These are phyloP conservation scores for Sarocladium brachiariae DNA, from an alignment of 2,329 filamentous ascomycete species.

Conservation along the genomic window DNA sequence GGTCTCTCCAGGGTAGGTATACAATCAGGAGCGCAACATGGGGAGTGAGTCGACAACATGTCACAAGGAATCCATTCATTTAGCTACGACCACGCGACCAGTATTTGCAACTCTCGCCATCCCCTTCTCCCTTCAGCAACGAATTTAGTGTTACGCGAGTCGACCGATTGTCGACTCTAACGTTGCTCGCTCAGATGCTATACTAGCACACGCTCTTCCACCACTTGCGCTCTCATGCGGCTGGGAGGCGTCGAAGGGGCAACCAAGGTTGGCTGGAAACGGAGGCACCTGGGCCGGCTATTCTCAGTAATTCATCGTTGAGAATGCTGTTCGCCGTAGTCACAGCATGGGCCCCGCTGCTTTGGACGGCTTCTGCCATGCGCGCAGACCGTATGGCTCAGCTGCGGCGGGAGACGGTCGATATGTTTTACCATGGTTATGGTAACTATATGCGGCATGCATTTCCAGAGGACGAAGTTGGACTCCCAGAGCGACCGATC, in stretches of 20 bases:
- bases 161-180: neutral
- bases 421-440: slow-evolving; percentile 96
- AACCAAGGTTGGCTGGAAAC: neutral
- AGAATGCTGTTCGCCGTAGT: neutral
- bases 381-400: slow-evolving; percentile 45
- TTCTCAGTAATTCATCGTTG: neutral
- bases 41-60: neutral
- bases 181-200: neutral
- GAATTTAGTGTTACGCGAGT: neutral
- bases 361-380: slow-evolving; percentile 45
- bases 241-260: neutral
- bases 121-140: neutral
- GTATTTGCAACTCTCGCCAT: neutral
- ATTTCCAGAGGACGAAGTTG: slow-evolving; percentile 87
- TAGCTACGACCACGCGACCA: neutral
- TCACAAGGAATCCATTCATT: neutral
- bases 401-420: slow-evolving; percentile 53
- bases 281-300: neutral
- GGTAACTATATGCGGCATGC: slow-evolving; percentile 91
- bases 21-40: neutral
- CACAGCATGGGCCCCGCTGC: slow-evolving; percentile 23
- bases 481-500: slow-evolving; percentile 10
- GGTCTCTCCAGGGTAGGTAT: neutral
- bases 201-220: neutral
- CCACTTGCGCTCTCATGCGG: slow-evolving; percentile 2